Base-by-base conservation (phyloP, 805 yeast genomes). In the Suhomyces canberraensis region DNA sequence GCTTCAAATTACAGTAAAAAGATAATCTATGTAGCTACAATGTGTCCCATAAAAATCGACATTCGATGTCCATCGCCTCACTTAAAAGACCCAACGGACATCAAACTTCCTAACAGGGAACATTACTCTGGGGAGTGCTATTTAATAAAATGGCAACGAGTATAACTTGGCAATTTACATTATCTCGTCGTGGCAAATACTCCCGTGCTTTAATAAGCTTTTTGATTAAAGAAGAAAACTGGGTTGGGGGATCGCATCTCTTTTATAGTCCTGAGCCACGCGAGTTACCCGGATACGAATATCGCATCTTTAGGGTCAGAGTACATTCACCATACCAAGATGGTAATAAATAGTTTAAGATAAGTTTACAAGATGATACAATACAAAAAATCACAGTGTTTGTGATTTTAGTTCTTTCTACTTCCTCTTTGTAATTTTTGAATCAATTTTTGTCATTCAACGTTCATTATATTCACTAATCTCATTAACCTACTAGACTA, bases 101-200 rank as follows among this genome's bases (percentile, higher is more conserved):
- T 49, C 75, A 66, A 76, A 76, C 81, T 77, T 76, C 82, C 81
- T 75, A 70, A 61, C 56, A 66, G 80, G 81, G 61, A 45, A 63
- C 47, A 36, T 53, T 64, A 42, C 41, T 76, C 79, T 76, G 62
- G 81, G 81, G 76, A 76, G 13, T 32, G 21, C 57, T 58, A 51
- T 45, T 52, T 56, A 45, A 48, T 45, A 40, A 67, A 62, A 75
- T 77, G 82, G 82, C 82, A 77, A 76, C 81, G 81, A 61, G 67
- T 61, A 65, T 69, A 71, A 75, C 79, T 75, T 74, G 79, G 72
- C 68, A 67, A 68, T 70, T 42, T 70, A 61, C 76, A 70, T 74
- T 69, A 71, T 61, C 73, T 63, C 81, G 81, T 66, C 82, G 82
- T 77, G 82, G 82, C 82, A 76, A 73, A 72, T 66, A 64, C 65